A percentile compares a stretch with the other conserved stretches of the same genome.
phyloP scores from a whole-genome alignment of 371 early-diverging fungal genomes.

The Parasitella parasitica region DNA sequence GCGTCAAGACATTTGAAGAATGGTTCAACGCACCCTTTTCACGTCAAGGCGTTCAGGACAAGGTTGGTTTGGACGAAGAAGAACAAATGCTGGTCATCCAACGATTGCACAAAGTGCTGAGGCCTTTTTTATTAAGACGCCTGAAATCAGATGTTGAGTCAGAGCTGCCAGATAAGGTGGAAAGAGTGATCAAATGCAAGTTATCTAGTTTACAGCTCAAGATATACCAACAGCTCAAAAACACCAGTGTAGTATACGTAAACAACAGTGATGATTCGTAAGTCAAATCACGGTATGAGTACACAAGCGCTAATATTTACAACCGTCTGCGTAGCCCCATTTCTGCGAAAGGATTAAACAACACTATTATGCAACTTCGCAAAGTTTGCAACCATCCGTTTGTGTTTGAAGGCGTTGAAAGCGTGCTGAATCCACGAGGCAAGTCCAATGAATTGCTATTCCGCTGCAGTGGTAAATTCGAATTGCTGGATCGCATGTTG shows the following conservation, averaged over 20 bases:
- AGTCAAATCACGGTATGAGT: conserved; percentile 42
- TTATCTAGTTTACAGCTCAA: conserved; percentile 82
- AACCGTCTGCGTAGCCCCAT: conserved; percentile 25
- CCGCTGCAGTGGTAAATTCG: conserved; percentile 95
- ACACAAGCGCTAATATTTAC: background rate
- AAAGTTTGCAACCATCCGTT: conserved; percentile 99
- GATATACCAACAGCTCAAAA: conserved; percentile 76
- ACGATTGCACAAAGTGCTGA: conserved; percentile 94
- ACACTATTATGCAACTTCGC: conserved; percentile 98
- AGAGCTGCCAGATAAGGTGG: conserved; percentile 98
- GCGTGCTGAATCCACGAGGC: conserved; percentile 63
- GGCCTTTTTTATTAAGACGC: conserved; percentile 96
- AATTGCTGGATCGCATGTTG: conserved; percentile 94
- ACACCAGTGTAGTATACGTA: conserved; percentile 61
- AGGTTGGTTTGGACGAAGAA: conserved; percentile 93
- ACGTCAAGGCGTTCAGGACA: conserved; percentile 80
- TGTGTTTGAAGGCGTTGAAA: conserved; percentile 95
- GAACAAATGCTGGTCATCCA: conserved; percentile 94
- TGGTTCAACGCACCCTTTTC: conserved; percentile 98
- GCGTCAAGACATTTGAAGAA: conserved; percentile 94
- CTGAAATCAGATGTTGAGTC: conserved; percentile 99
- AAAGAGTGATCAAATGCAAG: conserved; percentile 92
- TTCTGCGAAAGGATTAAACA: conserved; percentile 81
- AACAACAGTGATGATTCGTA: conserved; percentile 43
- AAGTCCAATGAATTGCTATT: conserved; percentile 60